Evolutionary conservation across 306 rosid species (phyloP), one percentile per base, ranked within the genome.

Genomic region (Castanopsis chinensis): DNA sequence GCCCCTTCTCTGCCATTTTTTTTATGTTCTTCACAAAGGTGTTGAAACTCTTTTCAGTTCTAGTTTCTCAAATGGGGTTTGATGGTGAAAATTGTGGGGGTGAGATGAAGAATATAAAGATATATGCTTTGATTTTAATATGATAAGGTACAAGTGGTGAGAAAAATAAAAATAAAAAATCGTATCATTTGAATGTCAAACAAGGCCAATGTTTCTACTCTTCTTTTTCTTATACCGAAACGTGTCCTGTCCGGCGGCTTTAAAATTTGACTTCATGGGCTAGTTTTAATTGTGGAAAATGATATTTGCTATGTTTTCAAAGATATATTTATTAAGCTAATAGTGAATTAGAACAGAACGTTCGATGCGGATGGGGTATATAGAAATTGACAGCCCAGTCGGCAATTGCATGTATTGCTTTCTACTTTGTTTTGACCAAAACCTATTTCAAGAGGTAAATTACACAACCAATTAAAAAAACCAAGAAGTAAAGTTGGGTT

Each of bases 1-100:
- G 30, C 53, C 51, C 72, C 27, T 61, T 30, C 33, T 56, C 61
- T 57, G 56, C 72, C 86, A 82, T 82, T 5, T 53, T 33, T 35
- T 5, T 63, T 18, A 14, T 33, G 51, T 8, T 67, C 71, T 33
- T 33, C 23, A 18, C 20, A 18, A 33, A 65, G 17, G 53, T 49
- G 23, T 65, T 65, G 71, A 27, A 6, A 25, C 15, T 61, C 5
- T 61, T 23, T 19, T 18, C 15, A 5, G 49, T 19, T 33, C 14
- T 33, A 18, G 5, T 32, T 30, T 65, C 43, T 12, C 45, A 64
- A 3, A 27, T 63, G 37, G 11, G 4, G 69, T 6, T 2, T 28
- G 69, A 15, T 63, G 17, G 35, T 28, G 69, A 35, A 63, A 65
- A 32, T 65, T 43, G 49, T 18, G 17, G 2, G 17, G 41, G 14